These are phyloP conservation scores for Aspergillus costaricaensis DNA, from an alignment of 2,329 filamentous ascomycete genomes.

Conservation along the genomic window DNA sequence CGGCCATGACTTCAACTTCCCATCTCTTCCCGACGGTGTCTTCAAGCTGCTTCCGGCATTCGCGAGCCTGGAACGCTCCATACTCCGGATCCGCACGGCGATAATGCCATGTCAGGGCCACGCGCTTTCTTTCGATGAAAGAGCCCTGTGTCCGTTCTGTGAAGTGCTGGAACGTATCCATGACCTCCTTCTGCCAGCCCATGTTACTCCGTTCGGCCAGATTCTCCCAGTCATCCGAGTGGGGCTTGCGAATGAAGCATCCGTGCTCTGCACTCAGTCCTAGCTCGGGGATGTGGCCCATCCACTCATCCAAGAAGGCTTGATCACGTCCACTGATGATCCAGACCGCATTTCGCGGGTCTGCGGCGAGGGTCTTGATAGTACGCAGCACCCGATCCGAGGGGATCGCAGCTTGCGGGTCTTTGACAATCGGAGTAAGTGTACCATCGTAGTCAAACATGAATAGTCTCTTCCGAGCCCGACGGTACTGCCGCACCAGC, in stretches of 20 bases:
- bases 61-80: constrained; percentile 74
- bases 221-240: constrained; percentile 79
- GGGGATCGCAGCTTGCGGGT: constrained; percentile 85
- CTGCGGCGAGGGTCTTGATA: constrained; percentile 74
- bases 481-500: constrained; percentile 72
- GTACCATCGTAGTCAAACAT: constrained; percentile 99
- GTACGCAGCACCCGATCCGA: constrained; percentile 79
- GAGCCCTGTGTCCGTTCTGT: constrained; percentile 85
- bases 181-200: constrained; percentile 85
- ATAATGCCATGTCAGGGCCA: constrained; percentile 96
- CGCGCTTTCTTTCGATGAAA: constrained; percentile 91
- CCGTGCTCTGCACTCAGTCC: constrained; percentile 98
- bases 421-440: constrained; percentile 89
- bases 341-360: constrained; percentile 89
- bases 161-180: constrained; percentile 82
- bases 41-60: constrained; percentile 81
- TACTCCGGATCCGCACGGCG: constrained; percentile 85
- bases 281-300: constrained; percentile 85
- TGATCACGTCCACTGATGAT: constrained; percentile 96
- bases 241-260: constrained; percentile 86
- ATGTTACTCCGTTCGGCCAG: constrained; percentile 84
- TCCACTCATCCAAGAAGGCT: constrained; percentile 83
- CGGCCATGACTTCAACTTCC: constrained; percentile 94
- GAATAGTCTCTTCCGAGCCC: constrained; percentile 78
- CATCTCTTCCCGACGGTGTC: constrained; percentile 73